Conservation (phyloP, 352 stramenopile species). For the Pythium monospermum region DNA sequence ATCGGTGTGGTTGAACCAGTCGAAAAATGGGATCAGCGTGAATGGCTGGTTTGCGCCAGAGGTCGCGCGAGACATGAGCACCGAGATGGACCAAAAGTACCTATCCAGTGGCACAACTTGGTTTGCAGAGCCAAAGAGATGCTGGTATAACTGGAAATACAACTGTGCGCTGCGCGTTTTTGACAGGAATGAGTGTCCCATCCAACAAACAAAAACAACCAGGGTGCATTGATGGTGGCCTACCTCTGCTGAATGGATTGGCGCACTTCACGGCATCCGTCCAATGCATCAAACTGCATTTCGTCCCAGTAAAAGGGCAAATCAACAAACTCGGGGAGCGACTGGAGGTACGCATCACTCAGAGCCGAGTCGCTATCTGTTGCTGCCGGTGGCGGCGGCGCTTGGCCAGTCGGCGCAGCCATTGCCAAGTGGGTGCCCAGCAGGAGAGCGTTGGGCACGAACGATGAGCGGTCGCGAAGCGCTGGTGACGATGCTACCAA, state of each 20-base stretch:
- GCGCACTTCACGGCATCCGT: conserved; percentile 53
- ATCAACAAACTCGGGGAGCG: conserved; percentile 51
- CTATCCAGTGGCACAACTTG: conserved; percentile 46
- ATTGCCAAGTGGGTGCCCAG: conserved; percentile 66
- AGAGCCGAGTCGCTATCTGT: no score
- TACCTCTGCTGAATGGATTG: conserved; percentile 62
- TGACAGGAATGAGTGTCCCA: neutral
- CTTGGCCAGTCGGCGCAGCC: conserved; percentile 31
- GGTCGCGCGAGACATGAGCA: conserved; percentile 77
- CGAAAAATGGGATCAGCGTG: conserved; percentile 80
- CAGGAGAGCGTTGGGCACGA: conserved; percentile 61
- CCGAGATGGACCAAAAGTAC: conserved; percentile 79
- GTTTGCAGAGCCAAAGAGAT: conserved; percentile 60
- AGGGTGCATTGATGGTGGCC: neutral
- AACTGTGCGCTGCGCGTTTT: conserved; percentile 35
- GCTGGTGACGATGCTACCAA: conserved; percentile 32
- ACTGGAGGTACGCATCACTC: conserved; percentile 53
- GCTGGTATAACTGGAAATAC: conserved; percentile 62
- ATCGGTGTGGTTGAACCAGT: conserved; percentile 81
- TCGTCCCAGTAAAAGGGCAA: conserved; percentile 72
- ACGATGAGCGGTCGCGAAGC: conserved; percentile 28
- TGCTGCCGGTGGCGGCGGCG: conserved; percentile 13
- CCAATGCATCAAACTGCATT: conserved; percentile 48
- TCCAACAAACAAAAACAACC: neutral
- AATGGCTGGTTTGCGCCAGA: conserved; percentile 72